Base-by-base conservation (phyloP, 352 stramenopile species). In the Phytopythium mirpurense region DNA sequence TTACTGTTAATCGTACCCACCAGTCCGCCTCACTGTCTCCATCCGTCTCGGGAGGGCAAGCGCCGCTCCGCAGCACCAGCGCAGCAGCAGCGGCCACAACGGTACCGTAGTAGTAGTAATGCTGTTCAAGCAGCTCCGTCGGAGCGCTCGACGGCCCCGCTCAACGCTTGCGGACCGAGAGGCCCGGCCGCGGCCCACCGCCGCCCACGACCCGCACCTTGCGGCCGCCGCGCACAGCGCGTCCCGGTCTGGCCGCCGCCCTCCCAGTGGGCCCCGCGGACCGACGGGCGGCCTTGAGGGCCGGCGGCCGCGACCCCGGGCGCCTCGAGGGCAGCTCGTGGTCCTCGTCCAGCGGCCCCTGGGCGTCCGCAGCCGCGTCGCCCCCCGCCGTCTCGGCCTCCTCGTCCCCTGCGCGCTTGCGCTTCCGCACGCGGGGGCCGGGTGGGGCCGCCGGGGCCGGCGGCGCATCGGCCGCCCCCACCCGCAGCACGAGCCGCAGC, bases 401-500 rank as follows among this genome's bases (percentile, higher is more conserved):
- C n/a, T 45, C 38, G 6, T n/a, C 19, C 38, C 16, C 43, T n/a
- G 34, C 38, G 7, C 62, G 60, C 40, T 70, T 79, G 23, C 79
- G 64, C 51, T 90, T 88, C 27, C 72, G 56, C 26, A 59, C 58
- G 37, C 45, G 56, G 23, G 42, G 52, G n/a, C 23, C 37, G n/a
- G 23, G 23, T 18, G 10, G 38, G 10, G 38, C 38, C 8, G 42
- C 62, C 32, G 84, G 83, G 42, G 62, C 78, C 15, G 82, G 80
- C 46, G 21, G 31, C 2, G 54, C 62, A 41, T 87, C 78, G 23
- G 71, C 70, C 23, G 79, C 76, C n/a, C 86, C 57, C 36, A 84
- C 62, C 37, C 83, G 72, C 34, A 90, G 62, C 14, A 90, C 56
- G 5, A 90, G 60, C 27, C 74, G 66, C 53, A 88, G 54, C 1